Evolutionary conservation across 2,329 filamentous ascomycete species (phyloP).

Genomic region (Incumbomyces lentus): DNA sequence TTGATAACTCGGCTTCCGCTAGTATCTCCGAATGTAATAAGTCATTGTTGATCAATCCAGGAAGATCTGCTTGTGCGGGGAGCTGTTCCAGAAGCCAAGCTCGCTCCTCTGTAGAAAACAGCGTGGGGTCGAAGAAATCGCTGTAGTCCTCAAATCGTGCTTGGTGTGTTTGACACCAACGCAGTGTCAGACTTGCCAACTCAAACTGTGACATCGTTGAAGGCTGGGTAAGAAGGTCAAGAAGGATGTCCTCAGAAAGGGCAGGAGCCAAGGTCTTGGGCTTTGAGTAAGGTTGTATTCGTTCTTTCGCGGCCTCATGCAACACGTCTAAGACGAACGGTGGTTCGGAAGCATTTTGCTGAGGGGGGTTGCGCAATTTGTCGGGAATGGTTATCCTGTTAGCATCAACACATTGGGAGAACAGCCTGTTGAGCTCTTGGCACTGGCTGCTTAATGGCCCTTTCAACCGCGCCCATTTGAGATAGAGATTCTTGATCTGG

Average conservation of each 20-base stretch:
- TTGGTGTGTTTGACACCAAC: slow-evolving; percentile 28
- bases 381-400: slow-evolving; percentile 30
- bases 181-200: slow-evolving; percentile 24
- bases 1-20: slow-evolving; percentile 22
- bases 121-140: slow-evolving; percentile 26
- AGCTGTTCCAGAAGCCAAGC: slow-evolving; percentile 28
- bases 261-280: neutral
- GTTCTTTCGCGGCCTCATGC: slow-evolving; percentile 23
- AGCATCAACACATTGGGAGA: slow-evolving; percentile 34
- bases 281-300: slow-evolving; percentile 6
- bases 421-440: slow-evolving; percentile 33
- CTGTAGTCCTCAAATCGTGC: slow-evolving; percentile 22
- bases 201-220: slow-evolving; percentile 20
- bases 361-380: slow-evolving; percentile 25
- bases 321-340: slow-evolving; percentile 31
- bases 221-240: neutral
- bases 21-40: slow-evolving; percentile 29
- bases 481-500: slow-evolving; percentile 32
- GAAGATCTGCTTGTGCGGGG: slow-evolving; percentile 21
- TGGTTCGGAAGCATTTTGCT: slow-evolving; percentile 9
- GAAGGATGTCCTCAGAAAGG: neutral
- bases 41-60: slow-evolving; percentile 29
- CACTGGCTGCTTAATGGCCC: slow-evolving; percentile 31
- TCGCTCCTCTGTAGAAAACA: slow-evolving; percentile 27
- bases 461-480: slow-evolving; percentile 31